These are phyloP conservation scores for Suillus fuscotomentosus DNA, from an alignment of 768 basidiomycete genomes.

Conservation along the genomic window DNA sequence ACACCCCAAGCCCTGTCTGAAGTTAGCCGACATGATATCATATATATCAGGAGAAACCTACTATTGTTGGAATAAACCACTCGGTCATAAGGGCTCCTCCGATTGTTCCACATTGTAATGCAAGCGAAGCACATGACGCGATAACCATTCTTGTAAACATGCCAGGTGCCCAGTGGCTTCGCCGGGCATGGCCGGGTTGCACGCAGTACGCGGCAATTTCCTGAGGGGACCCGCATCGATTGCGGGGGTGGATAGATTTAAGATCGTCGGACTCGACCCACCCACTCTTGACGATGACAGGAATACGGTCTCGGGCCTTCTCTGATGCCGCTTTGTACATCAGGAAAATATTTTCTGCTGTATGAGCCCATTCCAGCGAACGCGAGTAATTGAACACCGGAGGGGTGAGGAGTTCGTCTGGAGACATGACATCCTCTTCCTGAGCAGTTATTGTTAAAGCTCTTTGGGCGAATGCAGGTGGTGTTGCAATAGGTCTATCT, in stretches of 20 bases:
- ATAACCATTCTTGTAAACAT: constrained; percentile 17
- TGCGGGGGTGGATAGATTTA: constrained; percentile 3
- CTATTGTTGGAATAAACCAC: constrained; percentile 23
- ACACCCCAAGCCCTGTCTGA: constrained; percentile 18
- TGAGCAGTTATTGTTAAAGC: not conserved
- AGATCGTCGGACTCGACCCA: not conserved
- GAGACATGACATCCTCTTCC: not conserved
- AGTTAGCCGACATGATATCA: not conserved
- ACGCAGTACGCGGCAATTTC: constrained; percentile 15
- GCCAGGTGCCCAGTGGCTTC: constrained; percentile 15
- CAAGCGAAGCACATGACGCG: constrained; percentile 20
- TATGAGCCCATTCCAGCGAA: not conserved
- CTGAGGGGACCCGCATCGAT: constrained; percentile 8
- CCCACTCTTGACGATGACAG: not conserved
- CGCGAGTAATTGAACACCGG: constrained; percentile 7
- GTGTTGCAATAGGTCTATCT: not conserved
- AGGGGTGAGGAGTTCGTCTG: constrained; percentile 3
- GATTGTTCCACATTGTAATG: constrained; percentile 24
- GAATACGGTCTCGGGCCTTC: not conserved
- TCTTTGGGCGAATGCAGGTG: not conserved
- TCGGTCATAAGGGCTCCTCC: constrained; percentile 22
- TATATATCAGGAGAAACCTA: not conserved
- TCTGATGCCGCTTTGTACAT: not conserved
- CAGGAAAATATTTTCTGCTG: not conserved
- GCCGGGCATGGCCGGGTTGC: constrained; percentile 1